These are phyloP conservation scores for Dactylellina sp. DNA, from an alignment of 2,329 filamentous ascomycete genomes.

Conservation along the genomic window DNA sequence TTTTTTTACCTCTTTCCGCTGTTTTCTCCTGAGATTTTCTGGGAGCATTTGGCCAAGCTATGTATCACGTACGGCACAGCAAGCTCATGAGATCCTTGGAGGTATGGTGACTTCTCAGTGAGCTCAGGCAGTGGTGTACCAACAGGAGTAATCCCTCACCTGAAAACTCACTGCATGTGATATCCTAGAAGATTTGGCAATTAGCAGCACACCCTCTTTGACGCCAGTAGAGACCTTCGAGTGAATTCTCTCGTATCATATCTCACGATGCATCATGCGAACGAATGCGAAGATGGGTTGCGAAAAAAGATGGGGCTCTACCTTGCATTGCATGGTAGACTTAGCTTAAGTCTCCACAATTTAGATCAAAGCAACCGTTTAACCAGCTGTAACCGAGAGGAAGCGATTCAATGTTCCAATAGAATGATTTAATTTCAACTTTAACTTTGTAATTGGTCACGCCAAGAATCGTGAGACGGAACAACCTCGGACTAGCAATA, in stretches of 20 bases:
- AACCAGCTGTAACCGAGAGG: constrained; percentile 56
- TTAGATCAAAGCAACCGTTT: constrained; percentile 2
- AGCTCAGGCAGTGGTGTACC: constrained; percentile 36
- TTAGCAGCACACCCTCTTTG: constrained; percentile 52
- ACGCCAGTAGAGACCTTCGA: not conserved
- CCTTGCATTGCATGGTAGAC: constrained; percentile 38
- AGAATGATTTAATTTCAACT: constrained; percentile 13
- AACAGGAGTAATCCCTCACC: constrained; percentile 51
- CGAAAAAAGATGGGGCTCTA: constrained; percentile 25
- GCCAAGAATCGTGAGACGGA: constrained; percentile 29
- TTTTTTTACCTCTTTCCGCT: too few relatives aligned
- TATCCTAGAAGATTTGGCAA: constrained; percentile 30
- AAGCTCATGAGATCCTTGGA: constrained; percentile 6
- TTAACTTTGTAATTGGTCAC: constrained; percentile 6
- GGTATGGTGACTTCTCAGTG: constrained; percentile 38
- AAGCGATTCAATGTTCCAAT: constrained; percentile 22
- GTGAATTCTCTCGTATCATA: constrained; percentile 28
- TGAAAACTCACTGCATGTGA: constrained; percentile 29
- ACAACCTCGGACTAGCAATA: constrained; percentile 6
- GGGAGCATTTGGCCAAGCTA: not conserved
- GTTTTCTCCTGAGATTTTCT: constrained; percentile 1
- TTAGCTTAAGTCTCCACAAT: not conserved
- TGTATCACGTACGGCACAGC: constrained; percentile 3
- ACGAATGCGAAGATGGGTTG: constrained; percentile 27
- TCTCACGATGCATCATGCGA: constrained; percentile 41